Evolutionary conservation across 257 asterid species (phyloP), one percentile per base, ranked within the genome.

Genomic region (Knoxia roxburghii): DNA sequence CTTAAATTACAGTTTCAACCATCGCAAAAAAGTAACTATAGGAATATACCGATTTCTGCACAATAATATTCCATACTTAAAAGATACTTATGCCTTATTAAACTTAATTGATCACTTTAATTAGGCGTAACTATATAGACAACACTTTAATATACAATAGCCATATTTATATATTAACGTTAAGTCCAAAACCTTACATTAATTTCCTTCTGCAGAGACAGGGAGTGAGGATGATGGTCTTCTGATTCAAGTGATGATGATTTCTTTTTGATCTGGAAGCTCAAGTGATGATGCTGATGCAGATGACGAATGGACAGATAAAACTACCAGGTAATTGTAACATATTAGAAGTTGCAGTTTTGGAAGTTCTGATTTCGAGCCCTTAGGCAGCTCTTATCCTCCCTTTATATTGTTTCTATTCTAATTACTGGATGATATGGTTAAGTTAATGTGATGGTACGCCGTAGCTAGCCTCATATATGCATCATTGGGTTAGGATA

Each of bases 161-260:
- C n/a, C n/a, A n/a, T n/a, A n/a, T n/a, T n/a, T n/a, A n/a, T n/a
- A n/a, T n/a, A n/a, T n/a, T n/a, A n/a, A n/a, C n/a, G n/a, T n/a
- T n/a, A n/a, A n/a, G n/a, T n/a, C n/a, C n/a, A n/a, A n/a, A n/a
- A n/a, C n/a, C n/a, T n/a, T n/a, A n/a, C n/a, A n/a, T n/a, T n/a
- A n/a, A 56, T 58, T 76, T 71, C 45, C 53, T 40, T 70, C 26
- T 59, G 72, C 92, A 94, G 99, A 94, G 81, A 94, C 99, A 5
- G 99, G 97, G 72, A 90, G 95, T 61, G 99, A 94, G 78, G 99
- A 94, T 53, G 99, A 90, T 80, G 99, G 95, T 53, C 87, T 84
- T 68, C 78, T 90, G 72, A 94, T 77, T 75, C 72, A 63, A 87
- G 96, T 67, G 95, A 87, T 5, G 99, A 94, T 72, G 99, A 90